phyloP scores from a whole-genome alignment of 768 basidiomycete species.

The Pleurotus djamor region DNA sequence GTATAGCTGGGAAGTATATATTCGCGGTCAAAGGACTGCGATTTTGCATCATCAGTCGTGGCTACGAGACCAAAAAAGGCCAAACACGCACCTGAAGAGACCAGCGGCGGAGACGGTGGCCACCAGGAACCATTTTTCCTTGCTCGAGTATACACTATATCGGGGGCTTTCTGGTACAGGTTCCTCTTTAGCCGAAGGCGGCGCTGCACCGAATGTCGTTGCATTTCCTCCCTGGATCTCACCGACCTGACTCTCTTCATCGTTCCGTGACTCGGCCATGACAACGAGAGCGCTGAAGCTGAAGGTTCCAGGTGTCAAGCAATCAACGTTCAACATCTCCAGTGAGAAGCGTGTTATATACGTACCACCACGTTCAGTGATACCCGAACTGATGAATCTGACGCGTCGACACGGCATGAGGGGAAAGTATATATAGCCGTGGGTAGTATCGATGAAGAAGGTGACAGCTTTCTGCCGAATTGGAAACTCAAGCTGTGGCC shows the following conservation, averaged over 20 bases:
- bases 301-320: neutral
- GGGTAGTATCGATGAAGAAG: too few relatives aligned
- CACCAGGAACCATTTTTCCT: conserved; percentile 18
- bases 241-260: neutral
- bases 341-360: too few relatives aligned
- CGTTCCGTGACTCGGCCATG: neutral
- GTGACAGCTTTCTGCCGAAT: too few relatives aligned
- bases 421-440: too few relatives aligned
- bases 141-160: conserved; percentile 14
- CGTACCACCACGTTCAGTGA: too few relatives aligned
- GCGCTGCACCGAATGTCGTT: too few relatives aligned
- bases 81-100: conserved; percentile 13
- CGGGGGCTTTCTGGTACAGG: too few relatives aligned
- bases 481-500: too few relatives aligned
- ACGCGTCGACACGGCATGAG: too few relatives aligned
- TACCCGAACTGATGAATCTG: too few relatives aligned
- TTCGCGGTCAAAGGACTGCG: conserved; percentile 67
- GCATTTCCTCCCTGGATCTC: neutral
- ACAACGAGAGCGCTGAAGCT: neutral
- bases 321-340: too few relatives aligned
- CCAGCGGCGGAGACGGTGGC: conserved; percentile 13
- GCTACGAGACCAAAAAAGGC: neutral
- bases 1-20: conserved; percentile 81
- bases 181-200: too few relatives aligned
- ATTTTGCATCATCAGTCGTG: neutral